These are phyloP conservation scores for Blastocystis sp. DNA, from an alignment of 352 stramenopile genomes.

Conservation along the genomic window DNA sequence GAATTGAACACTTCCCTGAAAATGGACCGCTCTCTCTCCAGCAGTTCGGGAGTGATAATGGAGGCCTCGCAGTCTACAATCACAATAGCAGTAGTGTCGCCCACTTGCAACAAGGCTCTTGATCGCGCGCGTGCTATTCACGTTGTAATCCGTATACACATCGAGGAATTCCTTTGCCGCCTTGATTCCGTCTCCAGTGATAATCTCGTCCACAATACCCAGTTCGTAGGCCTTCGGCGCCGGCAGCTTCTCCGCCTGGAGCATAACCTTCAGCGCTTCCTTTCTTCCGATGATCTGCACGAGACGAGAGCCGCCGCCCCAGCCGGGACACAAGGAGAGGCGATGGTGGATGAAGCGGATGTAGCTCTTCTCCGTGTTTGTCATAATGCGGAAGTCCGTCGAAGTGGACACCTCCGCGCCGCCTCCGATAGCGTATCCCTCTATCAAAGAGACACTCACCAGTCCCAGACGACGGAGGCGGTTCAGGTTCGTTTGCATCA, in stretches of 20 bases:
- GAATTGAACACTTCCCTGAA: constrained; percentile 19
- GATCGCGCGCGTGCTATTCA: constrained; percentile 15
- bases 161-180: neutral
- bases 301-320: constrained; percentile 38
- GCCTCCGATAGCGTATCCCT: constrained; percentile 67
- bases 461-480: constrained; percentile 40
- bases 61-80: constrained; percentile 15
- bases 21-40: constrained; percentile 17
- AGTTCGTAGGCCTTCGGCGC: constrained; percentile 29
- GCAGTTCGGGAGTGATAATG: constrained; percentile 9
- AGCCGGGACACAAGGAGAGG: constrained; percentile 39
- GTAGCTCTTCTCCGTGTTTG: constrained; percentile 30
- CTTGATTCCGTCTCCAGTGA: constrained; percentile 6
- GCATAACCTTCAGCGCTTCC: constrained; percentile 2
- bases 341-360: constrained; percentile 63
- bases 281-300: constrained; percentile 45
- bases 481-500: constrained; percentile 53
- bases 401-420: constrained; percentile 50
- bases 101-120: constrained; percentile 31
- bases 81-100: neutral
- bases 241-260: constrained; percentile 24
- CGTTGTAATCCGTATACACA: constrained; percentile 21
- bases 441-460: constrained; percentile 25
- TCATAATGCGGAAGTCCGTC: constrained; percentile 65
- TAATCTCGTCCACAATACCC: constrained; percentile 25